Percentiles rank a stretch among this genome's conserved stretches.
These are phyloP conservation scores for Paracoccidioides lutzii DNA, from an alignment of 2,329 filamentous ascomycete genomes.

Conservation along the genomic window DNA sequence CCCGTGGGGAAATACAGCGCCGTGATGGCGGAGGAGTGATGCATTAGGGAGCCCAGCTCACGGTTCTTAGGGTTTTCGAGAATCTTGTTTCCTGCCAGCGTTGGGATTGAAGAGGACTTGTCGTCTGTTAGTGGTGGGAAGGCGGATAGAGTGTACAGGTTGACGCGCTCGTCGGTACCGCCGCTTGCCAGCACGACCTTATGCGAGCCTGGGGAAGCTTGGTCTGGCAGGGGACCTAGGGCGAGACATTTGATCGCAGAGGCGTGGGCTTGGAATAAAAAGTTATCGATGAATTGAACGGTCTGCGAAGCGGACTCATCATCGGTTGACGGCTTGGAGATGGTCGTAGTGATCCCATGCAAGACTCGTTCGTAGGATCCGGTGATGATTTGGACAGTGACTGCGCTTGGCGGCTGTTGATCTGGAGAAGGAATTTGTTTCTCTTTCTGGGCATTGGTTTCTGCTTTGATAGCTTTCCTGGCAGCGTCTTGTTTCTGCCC, in stretches of 20 bases:
- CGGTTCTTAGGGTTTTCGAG: slow-evolving; percentile 77
- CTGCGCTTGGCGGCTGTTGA: slow-evolving; percentile 14
- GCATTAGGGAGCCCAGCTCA: slow-evolving; percentile 72
- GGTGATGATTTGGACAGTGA: slow-evolving; percentile 75
- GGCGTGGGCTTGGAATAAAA: slow-evolving; percentile 86
- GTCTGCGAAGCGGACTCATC: slow-evolving; percentile 19
- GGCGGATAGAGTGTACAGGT: slow-evolving; percentile 78
- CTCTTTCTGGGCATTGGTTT: slow-evolving; percentile 7
- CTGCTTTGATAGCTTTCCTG: slow-evolving; percentile 24
- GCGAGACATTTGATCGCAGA: slow-evolving; percentile 84
- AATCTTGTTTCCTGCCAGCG: slow-evolving; percentile 58
- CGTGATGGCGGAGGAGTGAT: slow-evolving; percentile 75
- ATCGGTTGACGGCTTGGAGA: slow-evolving; percentile 33
- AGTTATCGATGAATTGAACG: slow-evolving; percentile 73
- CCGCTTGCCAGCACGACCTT: slow-evolving; percentile 85
- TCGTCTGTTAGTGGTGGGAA: slow-evolving; percentile 47
- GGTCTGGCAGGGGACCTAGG: slow-evolving; percentile 59
- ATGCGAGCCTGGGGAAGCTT: slow-evolving; percentile 44
- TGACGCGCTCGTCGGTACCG: slow-evolving; percentile 85
- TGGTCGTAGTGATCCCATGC: slow-evolving; percentile 73
- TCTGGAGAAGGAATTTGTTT: slow-evolving; percentile 10
- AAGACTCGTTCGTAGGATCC: slow-evolving; percentile 90
- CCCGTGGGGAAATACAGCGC: slow-evolving; percentile 69
- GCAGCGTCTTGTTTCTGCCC: slow-evolving; percentile 17
- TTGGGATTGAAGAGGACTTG: slow-evolving; percentile 48